Evolutionary conservation across 192 early-diverging fungal species (phyloP).

Genomic region (Coemansia sp.): DNA sequence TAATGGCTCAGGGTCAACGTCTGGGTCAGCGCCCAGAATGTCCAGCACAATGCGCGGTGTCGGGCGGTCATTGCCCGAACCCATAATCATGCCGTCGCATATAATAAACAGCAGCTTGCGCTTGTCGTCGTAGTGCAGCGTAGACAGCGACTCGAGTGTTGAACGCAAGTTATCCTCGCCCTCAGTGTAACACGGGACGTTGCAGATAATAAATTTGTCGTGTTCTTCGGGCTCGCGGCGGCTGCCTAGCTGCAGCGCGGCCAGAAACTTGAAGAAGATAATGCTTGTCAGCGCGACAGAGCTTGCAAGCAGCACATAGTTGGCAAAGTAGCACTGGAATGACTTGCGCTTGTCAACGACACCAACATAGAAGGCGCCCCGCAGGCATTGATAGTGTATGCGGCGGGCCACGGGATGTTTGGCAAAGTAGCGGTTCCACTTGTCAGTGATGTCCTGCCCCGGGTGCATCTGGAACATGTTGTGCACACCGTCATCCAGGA

Average conservation of each 20-base stretch:
- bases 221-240: constrained; percentile 76
- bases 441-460: constrained; percentile 63
- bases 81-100: constrained; percentile 95
- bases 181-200: constrained; percentile 97
- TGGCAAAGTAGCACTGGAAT: constrained; percentile 73
- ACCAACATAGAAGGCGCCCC: constrained; percentile 79
- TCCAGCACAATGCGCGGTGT: constrained; percentile 95
- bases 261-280: constrained; percentile 91
- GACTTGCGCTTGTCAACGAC: constrained; percentile 81
- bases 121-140: constrained; percentile 92
- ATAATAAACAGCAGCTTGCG: constrained; percentile 94
- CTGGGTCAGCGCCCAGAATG: constrained; percentile 91
- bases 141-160: constrained; percentile 89
- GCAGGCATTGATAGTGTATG: constrained; percentile 70
- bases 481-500: constrained; percentile 63
- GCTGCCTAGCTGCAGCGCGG: constrained; percentile 81
- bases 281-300: constrained; percentile 80
- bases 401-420: constrained; percentile 39
- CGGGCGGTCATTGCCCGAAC: constrained; percentile 92
- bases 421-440: constrained; percentile 59
- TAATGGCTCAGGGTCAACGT: constrained; percentile 77
- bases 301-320: constrained; percentile 79
- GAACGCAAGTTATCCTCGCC: constrained; percentile 86
- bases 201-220: constrained; percentile 90
- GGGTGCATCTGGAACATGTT: constrained; percentile 64